phyloP scores from a whole-genome alignment of 2,329 filamentous ascomycete genomes.

The Chaetomium olivaceum region DNA sequence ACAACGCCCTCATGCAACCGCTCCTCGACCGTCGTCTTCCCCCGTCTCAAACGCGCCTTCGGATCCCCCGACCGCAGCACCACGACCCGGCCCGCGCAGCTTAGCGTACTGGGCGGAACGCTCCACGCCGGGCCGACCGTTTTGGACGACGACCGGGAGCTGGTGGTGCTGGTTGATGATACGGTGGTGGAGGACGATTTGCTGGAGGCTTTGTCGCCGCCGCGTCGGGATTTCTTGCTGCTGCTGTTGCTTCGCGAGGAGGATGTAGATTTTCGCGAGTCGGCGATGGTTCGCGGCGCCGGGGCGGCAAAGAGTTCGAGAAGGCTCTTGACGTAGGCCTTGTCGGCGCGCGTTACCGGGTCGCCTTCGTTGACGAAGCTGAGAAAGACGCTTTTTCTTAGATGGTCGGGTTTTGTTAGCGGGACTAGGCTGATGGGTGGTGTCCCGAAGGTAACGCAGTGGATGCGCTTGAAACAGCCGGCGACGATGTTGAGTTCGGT shows the following conservation, averaged over 20 bases:
- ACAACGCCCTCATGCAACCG: conserved; percentile 61
- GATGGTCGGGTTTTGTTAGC: conserved; percentile 57
- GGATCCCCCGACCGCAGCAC: conserved; percentile 59
- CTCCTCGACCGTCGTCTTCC: conserved; percentile 52
- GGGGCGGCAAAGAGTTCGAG: conserved; percentile 69
- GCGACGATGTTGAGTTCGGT: conserved; percentile 72
- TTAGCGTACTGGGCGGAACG: conserved; percentile 66
- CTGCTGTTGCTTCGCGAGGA: not conserved
- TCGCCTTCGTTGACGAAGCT: conserved; percentile 86
- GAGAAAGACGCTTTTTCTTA: conserved; percentile 71
- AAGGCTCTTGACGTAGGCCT: conserved; percentile 70
- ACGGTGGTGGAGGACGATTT: not conserved
- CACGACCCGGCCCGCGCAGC: conserved; percentile 69
- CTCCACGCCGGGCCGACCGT: conserved; percentile 55
- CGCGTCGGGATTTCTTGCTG: not conserved
- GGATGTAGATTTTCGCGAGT: not conserved
- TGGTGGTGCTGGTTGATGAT: conserved; percentile 4
- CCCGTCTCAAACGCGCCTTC: conserved; percentile 39
- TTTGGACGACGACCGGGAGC: not conserved
- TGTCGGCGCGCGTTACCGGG: conserved; percentile 75
- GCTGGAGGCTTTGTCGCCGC: not conserved
- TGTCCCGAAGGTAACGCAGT: conserved; percentile 84
- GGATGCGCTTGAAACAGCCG: conserved; percentile 72
- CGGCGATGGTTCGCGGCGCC: conserved; percentile 43
- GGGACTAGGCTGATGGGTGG: conserved; percentile 75